These are phyloP conservation scores for Colletotrichum filicis DNA, from an alignment of 2,329 filamentous ascomycete genomes.

Conservation along the genomic window DNA sequence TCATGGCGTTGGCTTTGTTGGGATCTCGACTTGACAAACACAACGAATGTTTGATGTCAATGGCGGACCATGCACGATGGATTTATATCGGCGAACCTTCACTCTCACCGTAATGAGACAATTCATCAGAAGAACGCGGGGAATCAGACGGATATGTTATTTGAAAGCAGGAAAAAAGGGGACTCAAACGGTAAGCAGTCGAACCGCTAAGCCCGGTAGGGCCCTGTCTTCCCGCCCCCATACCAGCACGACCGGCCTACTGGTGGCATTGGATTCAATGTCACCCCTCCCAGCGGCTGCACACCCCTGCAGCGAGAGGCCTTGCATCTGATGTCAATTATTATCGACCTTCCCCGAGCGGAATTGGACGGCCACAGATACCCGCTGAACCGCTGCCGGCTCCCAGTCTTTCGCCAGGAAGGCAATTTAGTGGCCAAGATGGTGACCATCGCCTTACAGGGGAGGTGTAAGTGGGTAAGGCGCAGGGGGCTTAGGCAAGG, in stretches of 20 bases:
- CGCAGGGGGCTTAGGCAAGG: constrained; percentile 8
- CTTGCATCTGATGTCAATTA: constrained; percentile 17
- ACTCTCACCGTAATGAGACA: background rate
- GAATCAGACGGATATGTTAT: constrained; percentile 23
- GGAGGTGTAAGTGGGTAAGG: background rate
- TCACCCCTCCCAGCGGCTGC: constrained; percentile 16
- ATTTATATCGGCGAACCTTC: background rate
- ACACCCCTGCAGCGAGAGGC: constrained; percentile 20
- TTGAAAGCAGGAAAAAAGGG: constrained; percentile 23
- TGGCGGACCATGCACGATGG: background rate
- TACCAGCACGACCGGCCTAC: background rate
- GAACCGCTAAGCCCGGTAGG: constrained; percentile 33
- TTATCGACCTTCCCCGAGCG: background rate
- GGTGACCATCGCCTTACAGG: constrained; percentile 1
- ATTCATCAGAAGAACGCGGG: constrained; percentile 17
- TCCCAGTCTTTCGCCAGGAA: background rate
- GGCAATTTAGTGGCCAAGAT: constrained; percentile 6
- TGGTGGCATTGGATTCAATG: constrained; percentile 27
- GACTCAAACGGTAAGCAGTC: constrained; percentile 11
- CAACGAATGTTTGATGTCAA: background rate
- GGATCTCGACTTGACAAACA: background rate
- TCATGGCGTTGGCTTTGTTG: constrained; percentile 9
- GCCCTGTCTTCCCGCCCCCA: constrained; percentile 26
- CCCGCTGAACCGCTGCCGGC: constrained; percentile 22
- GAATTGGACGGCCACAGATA: constrained; percentile 8